Evolutionary conservation across 2,329 filamentous ascomycete genomes (phyloP), one percentile per base, ranked within the genome.

Genomic region (Alternaria atra): DNA sequence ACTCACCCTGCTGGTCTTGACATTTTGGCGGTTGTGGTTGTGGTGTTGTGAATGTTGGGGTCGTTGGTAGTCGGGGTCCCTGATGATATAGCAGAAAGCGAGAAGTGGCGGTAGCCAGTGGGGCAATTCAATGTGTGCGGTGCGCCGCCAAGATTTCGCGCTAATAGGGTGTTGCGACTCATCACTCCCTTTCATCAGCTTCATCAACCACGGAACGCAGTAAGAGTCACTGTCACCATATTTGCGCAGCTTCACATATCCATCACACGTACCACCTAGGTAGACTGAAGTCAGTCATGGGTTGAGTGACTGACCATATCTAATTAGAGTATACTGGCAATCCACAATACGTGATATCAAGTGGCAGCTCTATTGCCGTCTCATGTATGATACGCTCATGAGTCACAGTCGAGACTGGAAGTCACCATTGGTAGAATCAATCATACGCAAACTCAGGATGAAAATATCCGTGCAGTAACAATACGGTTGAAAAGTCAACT

Each of bases 1-100:
- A 60, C 75, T 60, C 61, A 78, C 77, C 76, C 76, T 74, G 74
- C 76, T 68, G 73, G 72, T 69, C 73, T 73, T 65, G 76, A 78
- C 77, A 79, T 79, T 51, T 60, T 71, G 62, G 65, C 56, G 60
- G 58, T 51, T 61, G 55, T 60, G 58, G 61, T 55, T 62, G 63
- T 61, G 60, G 32, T 60, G 44, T 44, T 35, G 29, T 51, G 52
- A 20, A 8, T 34, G 52, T 58, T 30, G 42, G 32, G 4, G 37
- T 12, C 34, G 51, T 37, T 29, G 32, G 61, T 52, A 20, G 58
- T 63, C 34, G 50, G 44, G 52, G 48, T 50, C 46, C 27, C 52
- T 44, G 37, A 43, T 58, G 58, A 35, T 42, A 56, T 50, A 55
- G 40, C 40, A 51, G 54, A 63, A 57, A 50, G 54, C 43, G 44